phyloP scores from a whole-genome alignment of 2,329 filamentous ascomycete species.

The Colletotrichum camelliae region DNA sequence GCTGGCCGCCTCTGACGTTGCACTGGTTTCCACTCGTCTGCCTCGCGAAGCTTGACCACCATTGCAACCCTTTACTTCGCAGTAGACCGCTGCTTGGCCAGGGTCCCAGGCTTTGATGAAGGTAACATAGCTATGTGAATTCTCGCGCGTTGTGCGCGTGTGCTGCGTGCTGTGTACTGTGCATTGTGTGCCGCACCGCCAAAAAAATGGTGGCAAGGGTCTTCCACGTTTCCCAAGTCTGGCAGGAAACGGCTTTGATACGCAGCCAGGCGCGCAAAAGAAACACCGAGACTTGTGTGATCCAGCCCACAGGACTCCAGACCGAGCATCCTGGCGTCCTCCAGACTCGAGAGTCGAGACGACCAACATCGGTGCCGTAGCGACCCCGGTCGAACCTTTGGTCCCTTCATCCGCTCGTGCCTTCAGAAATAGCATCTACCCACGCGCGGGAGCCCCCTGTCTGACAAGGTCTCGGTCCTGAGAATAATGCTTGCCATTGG shows the following conservation, averaged over 20 bases:
- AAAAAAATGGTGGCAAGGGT: not conserved
- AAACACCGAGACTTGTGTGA: not conserved
- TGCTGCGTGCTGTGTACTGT: not conserved
- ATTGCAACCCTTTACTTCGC: not conserved
- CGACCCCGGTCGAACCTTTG: slow-evolving; percentile 17
- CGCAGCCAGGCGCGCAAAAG: not conserved
- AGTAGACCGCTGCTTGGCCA: slow-evolving; percentile 9
- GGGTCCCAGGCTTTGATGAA: not conserved
- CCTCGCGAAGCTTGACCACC: slow-evolving; percentile 6
- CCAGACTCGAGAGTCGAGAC: not conserved
- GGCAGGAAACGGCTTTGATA: slow-evolving; percentile 17
- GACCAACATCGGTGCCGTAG: not conserved
- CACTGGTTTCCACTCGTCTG: slow-evolving; percentile 15
- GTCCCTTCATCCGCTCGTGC: slow-evolving; percentile 13
- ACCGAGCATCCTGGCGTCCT: not conserved
- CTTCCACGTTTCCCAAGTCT: slow-evolving; percentile 4
- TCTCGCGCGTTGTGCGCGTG: not conserved
- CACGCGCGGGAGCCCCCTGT: slow-evolving; percentile 18
- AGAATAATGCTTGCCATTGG: not conserved
- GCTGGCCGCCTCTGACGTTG: slow-evolving; percentile 19
- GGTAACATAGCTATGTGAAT: not conserved
- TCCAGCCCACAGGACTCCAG: not conserved
- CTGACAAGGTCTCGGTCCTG: not conserved
- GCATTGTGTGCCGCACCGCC: not conserved
- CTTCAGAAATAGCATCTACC: slow-evolving; percentile 12